These are phyloP conservation scores for Collariella sp. DNA, from an alignment of 495 filamentous ascomycete genomes.

Conservation along the genomic window DNA sequence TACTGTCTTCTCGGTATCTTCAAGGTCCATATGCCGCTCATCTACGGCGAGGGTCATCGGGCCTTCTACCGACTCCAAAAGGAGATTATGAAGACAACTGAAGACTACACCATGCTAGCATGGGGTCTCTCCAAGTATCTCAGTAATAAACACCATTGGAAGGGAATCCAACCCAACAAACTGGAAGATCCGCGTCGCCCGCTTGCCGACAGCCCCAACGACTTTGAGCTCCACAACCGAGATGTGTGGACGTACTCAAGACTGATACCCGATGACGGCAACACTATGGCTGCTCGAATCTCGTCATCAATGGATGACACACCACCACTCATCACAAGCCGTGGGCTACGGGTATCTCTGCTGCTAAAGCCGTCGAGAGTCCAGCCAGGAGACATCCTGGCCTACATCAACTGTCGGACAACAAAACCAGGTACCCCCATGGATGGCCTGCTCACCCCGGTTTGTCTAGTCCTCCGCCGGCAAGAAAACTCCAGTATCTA, in stretches of 20 bases:
- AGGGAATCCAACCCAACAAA: neutral
- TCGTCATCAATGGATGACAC: constrained; percentile 11
- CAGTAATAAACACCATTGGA: constrained; percentile 19
- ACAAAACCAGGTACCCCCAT: neutral
- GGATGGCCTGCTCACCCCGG: constrained; percentile 2
- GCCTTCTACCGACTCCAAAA: constrained; percentile 20
- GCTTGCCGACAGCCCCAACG: constrained; percentile 16
- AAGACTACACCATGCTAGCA: constrained; percentile 27
- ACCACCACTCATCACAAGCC: constrained; percentile 20
- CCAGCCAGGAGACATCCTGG: constrained; percentile 8
- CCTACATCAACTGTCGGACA: constrained; percentile 22
- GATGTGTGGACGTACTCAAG: constrained; percentile 15
- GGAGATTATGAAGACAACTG: constrained; percentile 24
- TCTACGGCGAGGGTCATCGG: constrained; percentile 12
- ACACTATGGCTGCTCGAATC: neutral
- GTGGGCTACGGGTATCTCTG: constrained; percentile 15
- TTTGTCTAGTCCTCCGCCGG: constrained; percentile 16
- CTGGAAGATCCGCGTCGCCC: constrained; percentile 9
- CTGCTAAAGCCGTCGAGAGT: constrained; percentile 5
- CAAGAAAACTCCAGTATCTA: constrained; percentile 14
- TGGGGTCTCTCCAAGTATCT: constrained; percentile 19
- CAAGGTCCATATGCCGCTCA: constrained; percentile 15
- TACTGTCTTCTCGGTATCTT: constrained; percentile 15
- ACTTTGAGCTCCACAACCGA: constrained; percentile 20
- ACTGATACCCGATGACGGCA: constrained; percentile 2